Evolutionary conservation across 2,329 filamentous ascomycete species (phyloP), one percentile per base, ranked within the genome.

Genomic region (Hypocreales sp.): DNA sequence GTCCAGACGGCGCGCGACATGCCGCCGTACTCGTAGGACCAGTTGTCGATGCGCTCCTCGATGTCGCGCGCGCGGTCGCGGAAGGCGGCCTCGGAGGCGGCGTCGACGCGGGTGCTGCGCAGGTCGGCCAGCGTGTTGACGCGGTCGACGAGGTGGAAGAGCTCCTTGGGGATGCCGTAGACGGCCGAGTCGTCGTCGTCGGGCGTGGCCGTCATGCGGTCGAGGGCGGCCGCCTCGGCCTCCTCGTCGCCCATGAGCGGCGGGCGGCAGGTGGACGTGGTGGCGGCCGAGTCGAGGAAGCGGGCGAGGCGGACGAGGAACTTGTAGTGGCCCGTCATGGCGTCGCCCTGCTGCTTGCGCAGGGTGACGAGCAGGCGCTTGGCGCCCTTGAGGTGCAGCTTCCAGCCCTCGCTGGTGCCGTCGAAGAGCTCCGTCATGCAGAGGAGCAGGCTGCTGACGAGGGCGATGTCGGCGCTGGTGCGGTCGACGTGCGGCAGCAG

Each of bases 371-470:
- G 35, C 4, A 58, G 42, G 3, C 49, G 40, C 31, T 55, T 52
- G n/a, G 54, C 55, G 5, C 52, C 55, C 28, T 54, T 50, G 12
- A 58, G 43, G 30, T 58, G 55, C 28, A 55, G 46, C 38, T 56
- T 53, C 55, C 55, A 58, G 2, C 50, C 48, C 19, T 48, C 41
- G 11, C 52, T 56, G 3, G 52, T 49, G 21, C 55, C 53, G 29
- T 58, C 55, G 14, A 56, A 57, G 7, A 58, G 35, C 30, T 58
- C 55, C 5, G 55, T 55, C 42, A 58, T 50, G 30, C 53, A 58
- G 1, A 58, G 45, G 8, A 58, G 29, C 10, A 58, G 41, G n/a
- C 54, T 50, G 11, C 51, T 47, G 3, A 49, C 46, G 13, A 56
- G 52, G 8, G 54, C 51, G 27, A 55, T 47, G 22, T 48, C 46